These are phyloP conservation scores for maize (Zea mays) DNA, from an alignment of 176 grass and related monocot species.

Conservation along the genomic window DNA sequence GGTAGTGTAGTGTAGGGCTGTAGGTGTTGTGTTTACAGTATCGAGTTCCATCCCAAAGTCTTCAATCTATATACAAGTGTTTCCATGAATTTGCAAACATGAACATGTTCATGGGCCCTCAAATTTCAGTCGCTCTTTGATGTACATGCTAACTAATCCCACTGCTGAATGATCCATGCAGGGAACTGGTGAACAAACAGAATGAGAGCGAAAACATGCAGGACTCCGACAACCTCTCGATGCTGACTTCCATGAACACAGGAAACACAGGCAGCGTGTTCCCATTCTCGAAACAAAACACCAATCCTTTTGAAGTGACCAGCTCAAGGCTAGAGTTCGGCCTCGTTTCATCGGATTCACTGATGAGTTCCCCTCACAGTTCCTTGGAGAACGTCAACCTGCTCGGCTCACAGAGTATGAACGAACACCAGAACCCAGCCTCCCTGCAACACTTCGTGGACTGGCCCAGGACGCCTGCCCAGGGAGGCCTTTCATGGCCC, in stretches of 20 bases:
- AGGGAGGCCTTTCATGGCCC: conserved; percentile 62
- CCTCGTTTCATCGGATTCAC: conserved; percentile 52
- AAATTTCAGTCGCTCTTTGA: not conserved
- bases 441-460: conserved; percentile 74
- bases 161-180: conserved; percentile 26
- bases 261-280: conserved; percentile 39
- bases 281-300: conserved; percentile 66
- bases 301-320: conserved; percentile 56
- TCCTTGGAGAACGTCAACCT: conserved; percentile 59
- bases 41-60: not conserved
- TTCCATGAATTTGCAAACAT: not conserved
- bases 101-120: not conserved
- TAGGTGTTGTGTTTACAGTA: not conserved
- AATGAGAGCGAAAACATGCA: conserved; percentile 49
- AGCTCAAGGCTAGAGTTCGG: conserved; percentile 51
- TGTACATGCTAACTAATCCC: conserved; percentile 7
- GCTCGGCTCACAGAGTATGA: conserved; percentile 43
- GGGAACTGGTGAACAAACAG: conserved; percentile 51
- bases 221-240: conserved; percentile 53
- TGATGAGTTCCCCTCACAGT: conserved; percentile 57
- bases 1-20: not conserved
- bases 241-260: conserved; percentile 51
- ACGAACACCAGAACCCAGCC: conserved; percentile 57
- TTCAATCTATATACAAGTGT: too few species aligned
- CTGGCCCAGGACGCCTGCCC: conserved; percentile 59